These are phyloP conservation scores for Nitzschia sp. DNA, from an alignment of 108 stramenopile genomes.

Conservation along the genomic window DNA sequence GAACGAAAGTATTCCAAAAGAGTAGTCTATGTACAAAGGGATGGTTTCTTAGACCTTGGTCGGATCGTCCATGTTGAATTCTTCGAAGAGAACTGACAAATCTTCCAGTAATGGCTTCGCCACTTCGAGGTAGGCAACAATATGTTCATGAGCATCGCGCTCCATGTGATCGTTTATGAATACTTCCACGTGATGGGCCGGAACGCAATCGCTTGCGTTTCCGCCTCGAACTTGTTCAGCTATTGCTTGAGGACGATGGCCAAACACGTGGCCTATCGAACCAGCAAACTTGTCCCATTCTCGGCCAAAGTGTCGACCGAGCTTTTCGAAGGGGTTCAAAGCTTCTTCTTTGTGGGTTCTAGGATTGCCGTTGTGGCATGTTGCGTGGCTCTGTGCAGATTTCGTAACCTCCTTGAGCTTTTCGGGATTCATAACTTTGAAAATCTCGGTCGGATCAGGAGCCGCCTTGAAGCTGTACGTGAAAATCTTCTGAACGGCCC, in stretches of 20 bases:
- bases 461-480: constrained; percentile 71
- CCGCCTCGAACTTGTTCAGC: neutral
- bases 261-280: constrained; percentile 24
- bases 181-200: constrained; percentile 28
- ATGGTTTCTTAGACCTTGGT: constrained; percentile 74
- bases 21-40: no score
- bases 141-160: constrained; percentile 50
- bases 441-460: constrained; percentile 53
- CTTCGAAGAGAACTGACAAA: constrained; percentile 48
- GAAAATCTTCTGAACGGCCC: constrained; percentile 77
- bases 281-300: constrained; percentile 44
- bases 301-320: constrained; percentile 46
- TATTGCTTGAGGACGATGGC: neutral
- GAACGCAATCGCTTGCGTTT: neutral
- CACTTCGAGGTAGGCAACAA: constrained; percentile 43
- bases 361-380: no score
- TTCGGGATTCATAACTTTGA: constrained; percentile 58
- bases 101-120: constrained; percentile 52
- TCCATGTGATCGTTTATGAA: constrained; percentile 49
- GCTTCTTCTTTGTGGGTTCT: neutral
- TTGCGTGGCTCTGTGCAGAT: constrained; percentile 15
- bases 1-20: no score
- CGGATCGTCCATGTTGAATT: constrained; percentile 74
- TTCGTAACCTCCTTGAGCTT: constrained; percentile 44
- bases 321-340: constrained; percentile 27